These are phyloP conservation scores for Termitomyces sp. DNA, from an alignment of 768 basidiomycete genomes.

Conservation along the genomic window DNA sequence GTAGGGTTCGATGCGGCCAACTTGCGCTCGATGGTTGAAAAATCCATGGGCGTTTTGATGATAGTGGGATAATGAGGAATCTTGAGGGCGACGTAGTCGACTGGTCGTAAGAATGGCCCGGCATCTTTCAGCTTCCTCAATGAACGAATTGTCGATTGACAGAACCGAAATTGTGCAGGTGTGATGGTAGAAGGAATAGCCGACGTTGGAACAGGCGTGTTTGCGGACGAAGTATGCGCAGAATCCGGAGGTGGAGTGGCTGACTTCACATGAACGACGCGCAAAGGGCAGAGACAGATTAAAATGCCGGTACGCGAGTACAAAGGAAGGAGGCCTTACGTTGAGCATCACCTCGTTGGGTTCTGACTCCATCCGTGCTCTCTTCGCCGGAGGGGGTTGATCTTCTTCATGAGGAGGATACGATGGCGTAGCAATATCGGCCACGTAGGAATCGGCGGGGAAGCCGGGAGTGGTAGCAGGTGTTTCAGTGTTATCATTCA, in stretches of 20 bases:
- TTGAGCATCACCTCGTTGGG: constrained; percentile 73
- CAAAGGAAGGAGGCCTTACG: constrained; percentile 50
- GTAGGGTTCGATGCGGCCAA: constrained; percentile 72
- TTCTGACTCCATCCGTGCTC: constrained; percentile 73
- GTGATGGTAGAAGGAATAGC: constrained; percentile 49
- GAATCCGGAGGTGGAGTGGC: constrained; percentile 74
- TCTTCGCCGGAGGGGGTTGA: constrained; percentile 78
- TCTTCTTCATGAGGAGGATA: constrained; percentile 51
- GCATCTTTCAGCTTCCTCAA: constrained; percentile 89
- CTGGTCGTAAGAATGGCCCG: constrained; percentile 77
- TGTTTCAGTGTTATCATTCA: constrained; percentile 37
- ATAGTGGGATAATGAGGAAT: constrained; percentile 88
- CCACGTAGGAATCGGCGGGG: constrained; percentile 38
- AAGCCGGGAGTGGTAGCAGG: constrained; percentile 37
- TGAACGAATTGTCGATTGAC: constrained; percentile 69
- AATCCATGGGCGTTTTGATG: constrained; percentile 92
- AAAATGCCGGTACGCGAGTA: constrained; percentile 55
- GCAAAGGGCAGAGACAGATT: constrained; percentile 31
- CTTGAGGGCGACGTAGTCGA: constrained; percentile 80
- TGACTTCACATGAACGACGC: constrained; percentile 49
- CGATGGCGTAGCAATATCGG: constrained; percentile 29
- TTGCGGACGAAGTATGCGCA: constrained; percentile 31
- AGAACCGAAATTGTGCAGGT: constrained; percentile 74
- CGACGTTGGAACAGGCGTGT: constrained; percentile 33
- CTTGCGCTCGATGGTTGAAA: constrained; percentile 89